A percentile compares a stretch with the other conserved stretches of the same genome.
Evolutionary conservation across 495 filamentous ascomycete genomes (phyloP).

Genomic region (Aspergillus affinis): DNA sequence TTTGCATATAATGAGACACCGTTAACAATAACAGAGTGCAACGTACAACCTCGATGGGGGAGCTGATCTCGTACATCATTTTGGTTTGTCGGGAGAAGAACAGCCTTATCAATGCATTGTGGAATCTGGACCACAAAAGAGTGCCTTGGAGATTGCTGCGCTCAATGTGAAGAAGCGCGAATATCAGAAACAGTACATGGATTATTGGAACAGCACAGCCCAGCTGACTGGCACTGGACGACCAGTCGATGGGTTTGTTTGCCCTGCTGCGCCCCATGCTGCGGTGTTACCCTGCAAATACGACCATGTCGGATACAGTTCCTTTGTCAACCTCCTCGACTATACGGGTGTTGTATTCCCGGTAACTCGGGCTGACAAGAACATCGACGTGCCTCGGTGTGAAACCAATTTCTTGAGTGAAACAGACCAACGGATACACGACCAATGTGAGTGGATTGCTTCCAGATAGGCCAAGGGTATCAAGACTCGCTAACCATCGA

Average conservation of each 20-base stretch:
- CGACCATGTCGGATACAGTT: slow-evolving; percentile 51
- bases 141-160: slow-evolving; percentile 48
- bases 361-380: slow-evolving; percentile 55
- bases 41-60: slow-evolving; percentile 48
- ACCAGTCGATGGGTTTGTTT: slow-evolving; percentile 56
- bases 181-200: slow-evolving; percentile 63
- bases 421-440: slow-evolving; percentile 41
- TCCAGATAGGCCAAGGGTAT: not conserved
- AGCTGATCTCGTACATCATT: slow-evolving; percentile 48
- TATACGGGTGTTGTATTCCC: slow-evolving; percentile 59
- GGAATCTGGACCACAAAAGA: slow-evolving; percentile 27
- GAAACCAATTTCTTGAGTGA: slow-evolving; percentile 39
- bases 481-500: slow-evolving; percentile 7
- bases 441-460: slow-evolving; percentile 50
- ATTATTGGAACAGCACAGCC: slow-evolving; percentile 66
- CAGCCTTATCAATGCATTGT: slow-evolving; percentile 40
- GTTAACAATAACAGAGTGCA: slow-evolving; percentile 11
- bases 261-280: slow-evolving; percentile 43
- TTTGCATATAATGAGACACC: not conserved
- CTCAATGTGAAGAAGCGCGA: slow-evolving; percentile 58
- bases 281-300: slow-evolving; percentile 51
- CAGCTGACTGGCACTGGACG: slow-evolving; percentile 54
- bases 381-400: slow-evolving; percentile 43
- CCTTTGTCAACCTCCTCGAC: slow-evolving; percentile 56
- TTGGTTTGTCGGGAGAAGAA: slow-evolving; percentile 57